A percentile compares a stretch with the other conserved stretches of the same genome.
Conservation (phyloP, 345 rosid genomes). For the Citrus mangshanensis region DNA sequence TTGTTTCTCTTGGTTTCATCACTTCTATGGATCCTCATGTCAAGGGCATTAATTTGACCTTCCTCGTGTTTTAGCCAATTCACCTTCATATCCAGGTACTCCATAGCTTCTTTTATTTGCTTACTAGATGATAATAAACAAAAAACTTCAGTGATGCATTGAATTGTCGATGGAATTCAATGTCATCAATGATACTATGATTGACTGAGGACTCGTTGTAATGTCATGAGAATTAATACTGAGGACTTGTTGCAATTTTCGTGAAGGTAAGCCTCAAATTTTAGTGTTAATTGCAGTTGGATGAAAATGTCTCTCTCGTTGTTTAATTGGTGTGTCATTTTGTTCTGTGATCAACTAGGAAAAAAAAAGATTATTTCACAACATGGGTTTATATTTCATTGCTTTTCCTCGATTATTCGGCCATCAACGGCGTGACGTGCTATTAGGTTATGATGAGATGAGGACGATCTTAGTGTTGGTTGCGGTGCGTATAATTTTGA, state of each 20-base stretch:
- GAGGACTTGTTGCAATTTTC: conserved; percentile 52
- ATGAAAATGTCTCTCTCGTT: neutral
- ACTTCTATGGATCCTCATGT: neutral
- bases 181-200: neutral
- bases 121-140: neutral
- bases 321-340: neutral
- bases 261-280: conserved; percentile 60
- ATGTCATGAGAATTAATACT: too few species aligned
- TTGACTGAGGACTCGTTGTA: neutral
- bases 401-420: rapidly evolving
- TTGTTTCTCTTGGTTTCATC: neutral
- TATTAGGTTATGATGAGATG: too few species aligned
- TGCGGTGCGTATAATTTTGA: too few species aligned
- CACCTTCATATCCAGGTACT: conserved; percentile 34
- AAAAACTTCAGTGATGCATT: neutral
- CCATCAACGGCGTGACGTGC: rapidly evolving
- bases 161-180: neutral
- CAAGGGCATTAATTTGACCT: conserved; percentile 27
- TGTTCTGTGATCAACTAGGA: neutral
- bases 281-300: neutral
- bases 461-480: rapidly evolving
- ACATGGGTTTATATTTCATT: too few species aligned
- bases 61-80: conserved; percentile 30
- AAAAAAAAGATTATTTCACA: too few species aligned
- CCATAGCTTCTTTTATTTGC: neutral